Conservation (phyloP, 495 filamentous ascomycete genomes). For the Letharia columbiana region DNA sequence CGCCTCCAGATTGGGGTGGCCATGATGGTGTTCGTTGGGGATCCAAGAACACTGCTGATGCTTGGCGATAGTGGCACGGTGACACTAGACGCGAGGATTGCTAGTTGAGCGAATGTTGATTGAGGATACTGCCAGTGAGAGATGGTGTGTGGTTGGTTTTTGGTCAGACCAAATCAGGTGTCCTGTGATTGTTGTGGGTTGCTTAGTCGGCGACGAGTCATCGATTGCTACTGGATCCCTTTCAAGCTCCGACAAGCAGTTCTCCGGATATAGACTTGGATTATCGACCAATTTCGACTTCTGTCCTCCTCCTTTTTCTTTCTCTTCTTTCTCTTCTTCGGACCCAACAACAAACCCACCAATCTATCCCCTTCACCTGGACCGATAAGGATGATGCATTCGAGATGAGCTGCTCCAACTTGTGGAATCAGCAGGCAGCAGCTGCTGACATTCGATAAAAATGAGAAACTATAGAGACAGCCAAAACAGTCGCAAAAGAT, state of each 20-base stretch:
- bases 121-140: background rate
- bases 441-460: slow-evolving; percentile 16
- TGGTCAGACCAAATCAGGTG: background rate
- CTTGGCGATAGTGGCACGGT: background rate
- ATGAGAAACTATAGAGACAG: slow-evolving; percentile 11
- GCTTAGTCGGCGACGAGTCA: background rate
- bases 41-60: background rate
- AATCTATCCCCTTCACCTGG: slow-evolving; percentile 15
- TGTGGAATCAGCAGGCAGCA: slow-evolving; percentile 16
- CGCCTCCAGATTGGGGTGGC: background rate
- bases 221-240: background rate
- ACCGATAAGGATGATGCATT: slow-evolving; percentile 14
- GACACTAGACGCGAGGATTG: background rate
- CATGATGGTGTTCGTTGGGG: background rate
- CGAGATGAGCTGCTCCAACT: slow-evolving; percentile 12
- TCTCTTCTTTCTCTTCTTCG: no score
- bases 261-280: background rate
- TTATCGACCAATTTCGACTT: background rate
- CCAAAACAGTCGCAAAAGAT: slow-evolving; percentile 5
- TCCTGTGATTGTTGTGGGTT: slow-evolving; percentile 2
- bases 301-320: background rate
- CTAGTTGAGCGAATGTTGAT: background rate
- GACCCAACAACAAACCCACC: slow-evolving; percentile 10
- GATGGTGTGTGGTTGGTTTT: background rate
- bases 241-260: background rate